phyloP scores from a whole-genome alignment of 768 basidiomycete species.

The Sarcodon aspratus region DNA sequence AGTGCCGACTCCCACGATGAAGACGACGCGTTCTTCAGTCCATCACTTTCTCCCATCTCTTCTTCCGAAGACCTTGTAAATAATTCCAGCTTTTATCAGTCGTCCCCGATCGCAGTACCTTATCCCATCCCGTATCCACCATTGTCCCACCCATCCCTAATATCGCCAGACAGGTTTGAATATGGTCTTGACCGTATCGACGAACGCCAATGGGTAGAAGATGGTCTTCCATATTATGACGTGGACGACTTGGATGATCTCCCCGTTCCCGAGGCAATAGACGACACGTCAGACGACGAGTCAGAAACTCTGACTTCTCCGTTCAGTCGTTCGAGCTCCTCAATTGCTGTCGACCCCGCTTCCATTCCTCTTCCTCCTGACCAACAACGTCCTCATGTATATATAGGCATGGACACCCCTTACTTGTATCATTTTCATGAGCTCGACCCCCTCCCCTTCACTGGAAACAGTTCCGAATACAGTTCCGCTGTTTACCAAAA shows the following conservation, averaged over 20 bases:
- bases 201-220: slow-evolving; percentile 32
- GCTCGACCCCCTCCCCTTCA: slow-evolving; percentile 63
- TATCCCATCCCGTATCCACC: slow-evolving; percentile 63
- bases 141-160: slow-evolving; percentile 40
- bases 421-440: slow-evolving; percentile 51
- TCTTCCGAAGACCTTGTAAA: slow-evolving; percentile 65
- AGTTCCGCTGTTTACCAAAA: slow-evolving; percentile 26
- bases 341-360: slow-evolving; percentile 39
- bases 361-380: slow-evolving; percentile 38
- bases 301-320: slow-evolving; percentile 61
- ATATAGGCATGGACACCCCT: slow-evolving; percentile 46
- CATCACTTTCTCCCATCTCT: slow-evolving; percentile 57
- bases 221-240: slow-evolving; percentile 44
- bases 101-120: slow-evolving; percentile 32
- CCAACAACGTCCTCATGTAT: slow-evolving; percentile 42
- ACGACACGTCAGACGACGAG: slow-evolving; percentile 80
- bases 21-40: slow-evolving; percentile 45
- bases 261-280: slow-evolving; percentile 70
- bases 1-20: slow-evolving; percentile 52
- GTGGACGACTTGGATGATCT: slow-evolving; percentile 57
- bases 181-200: slow-evolving; percentile 18
- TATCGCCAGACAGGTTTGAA: slow-evolving; percentile 40
- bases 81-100: slow-evolving; percentile 35
- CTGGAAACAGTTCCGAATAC: slow-evolving; percentile 37
- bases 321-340: slow-evolving; percentile 46